Conservation (phyloP, 2,329 filamentous ascomycete species). For the Erysiphe pulchra region DNA sequence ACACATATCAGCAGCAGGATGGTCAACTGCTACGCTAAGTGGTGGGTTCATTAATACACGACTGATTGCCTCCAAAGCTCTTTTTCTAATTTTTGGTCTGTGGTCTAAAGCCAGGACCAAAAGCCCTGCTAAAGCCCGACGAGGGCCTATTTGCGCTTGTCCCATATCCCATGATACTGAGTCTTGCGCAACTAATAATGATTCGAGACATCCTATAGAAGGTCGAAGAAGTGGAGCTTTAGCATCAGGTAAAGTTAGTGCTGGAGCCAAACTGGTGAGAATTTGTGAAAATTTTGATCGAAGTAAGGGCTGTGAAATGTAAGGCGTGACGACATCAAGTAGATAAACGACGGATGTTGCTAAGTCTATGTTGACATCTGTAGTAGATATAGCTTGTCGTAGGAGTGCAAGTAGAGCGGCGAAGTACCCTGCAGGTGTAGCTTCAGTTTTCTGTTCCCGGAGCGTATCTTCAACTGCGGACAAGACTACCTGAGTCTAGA, state of each 20-base stretch:
- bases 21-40: conserved; percentile 75
- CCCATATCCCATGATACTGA: conserved; percentile 66
- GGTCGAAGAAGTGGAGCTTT: conserved; percentile 70
- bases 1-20: conserved; percentile 89
- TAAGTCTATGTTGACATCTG: conserved; percentile 54
- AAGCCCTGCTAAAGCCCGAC: conserved; percentile 66
- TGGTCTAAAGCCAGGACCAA: conserved; percentile 65
- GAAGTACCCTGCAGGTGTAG: conserved; percentile 79
- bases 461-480: conserved; percentile 83
- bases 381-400: conserved; percentile 40
- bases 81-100: conserved; percentile 78
- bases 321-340: conserved; percentile 72
- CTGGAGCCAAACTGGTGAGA: conserved; percentile 60
- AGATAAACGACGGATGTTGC: conserved; percentile 79
- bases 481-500: conserved; percentile 60
- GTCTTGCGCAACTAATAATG: conserved; percentile 76
- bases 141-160: conserved; percentile 58
- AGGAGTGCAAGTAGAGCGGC: conserved; percentile 80
- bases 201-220: conserved; percentile 80
- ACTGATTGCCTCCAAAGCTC: conserved; percentile 69
- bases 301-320: conserved; percentile 62
- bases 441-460: conserved; percentile 59
- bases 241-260: conserved; percentile 52
- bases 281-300: conserved; percentile 91
- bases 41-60: conserved; percentile 66